These are phyloP conservation scores for Lantana camara DNA, from an alignment of 257 asterid genomes.

Conservation along the genomic window DNA sequence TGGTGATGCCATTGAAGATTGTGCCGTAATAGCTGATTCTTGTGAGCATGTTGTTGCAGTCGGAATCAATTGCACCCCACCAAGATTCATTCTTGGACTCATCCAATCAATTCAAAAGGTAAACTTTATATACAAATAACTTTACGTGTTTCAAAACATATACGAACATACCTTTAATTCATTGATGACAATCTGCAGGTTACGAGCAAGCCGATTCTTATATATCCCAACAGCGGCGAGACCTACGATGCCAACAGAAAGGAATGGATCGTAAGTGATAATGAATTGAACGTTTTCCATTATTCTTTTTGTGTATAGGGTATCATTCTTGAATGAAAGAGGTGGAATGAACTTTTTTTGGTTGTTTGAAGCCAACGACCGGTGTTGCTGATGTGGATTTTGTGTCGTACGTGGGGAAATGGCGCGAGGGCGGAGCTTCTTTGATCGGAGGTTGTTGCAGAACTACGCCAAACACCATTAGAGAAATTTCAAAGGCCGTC, in stretches of 20 bases:
- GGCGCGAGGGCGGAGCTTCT: conserved; percentile 84
- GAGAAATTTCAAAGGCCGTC: conserved; percentile 61
- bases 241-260: conserved; percentile 68
- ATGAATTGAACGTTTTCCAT: too few species aligned
- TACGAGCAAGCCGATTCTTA: conserved; percentile 64
- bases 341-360: neutral
- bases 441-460: conserved; percentile 89
- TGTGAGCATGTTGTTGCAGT: conserved; percentile 56
- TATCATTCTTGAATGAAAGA: neutral
- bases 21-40: conserved; percentile 62
- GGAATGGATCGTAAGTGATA: conserved; percentile 75
- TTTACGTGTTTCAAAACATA: neutral
- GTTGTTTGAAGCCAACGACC: conserved; percentile 44
- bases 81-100: conserved; percentile 65
- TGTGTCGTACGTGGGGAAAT: conserved; percentile 70
- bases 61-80: conserved; percentile 87
- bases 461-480: conserved; percentile 76
- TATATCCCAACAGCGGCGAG: conserved; percentile 93
- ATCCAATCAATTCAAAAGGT: conserved; percentile 63
- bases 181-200: conserved; percentile 42
- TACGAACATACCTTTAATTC: neutral
- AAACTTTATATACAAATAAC: neutral
- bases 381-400: conserved; percentile 61
- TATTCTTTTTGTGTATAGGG: too few species aligned
- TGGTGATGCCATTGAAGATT: conserved; percentile 67